phyloP scores from a whole-genome alignment of 2,329 filamentous ascomycete species.

The Aspergillus thermomutatus region DNA sequence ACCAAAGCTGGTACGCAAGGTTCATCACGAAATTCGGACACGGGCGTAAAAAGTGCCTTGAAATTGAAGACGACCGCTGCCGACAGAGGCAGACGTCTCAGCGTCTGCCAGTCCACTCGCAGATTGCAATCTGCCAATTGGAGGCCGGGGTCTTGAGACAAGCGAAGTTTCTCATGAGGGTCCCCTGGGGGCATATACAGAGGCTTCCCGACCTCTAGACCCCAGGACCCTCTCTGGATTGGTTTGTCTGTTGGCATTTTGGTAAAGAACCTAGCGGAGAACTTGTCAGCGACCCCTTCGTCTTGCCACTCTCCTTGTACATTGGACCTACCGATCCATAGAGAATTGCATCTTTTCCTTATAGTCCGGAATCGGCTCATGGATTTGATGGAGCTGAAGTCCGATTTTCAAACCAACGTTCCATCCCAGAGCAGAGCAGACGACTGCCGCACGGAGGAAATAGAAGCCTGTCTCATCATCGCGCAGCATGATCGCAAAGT shows the following conservation, averaged over 20 bases:
- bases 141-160: slow-evolving; percentile 56
- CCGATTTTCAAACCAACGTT: slow-evolving; percentile 72
- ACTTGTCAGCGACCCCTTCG: neutral
- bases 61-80: slow-evolving; percentile 81
- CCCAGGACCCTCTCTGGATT: slow-evolving; percentile 84
- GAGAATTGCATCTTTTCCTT: slow-evolving; percentile 84
- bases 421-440: slow-evolving; percentile 81
- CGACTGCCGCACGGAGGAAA: slow-evolving; percentile 68
- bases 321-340: slow-evolving; percentile 66
- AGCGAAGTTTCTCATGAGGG: slow-evolving; percentile 60
- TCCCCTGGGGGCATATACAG: slow-evolving; percentile 71
- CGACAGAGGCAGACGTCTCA: slow-evolving; percentile 73
- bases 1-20: slow-evolving; percentile 68
- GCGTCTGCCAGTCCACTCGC: slow-evolving; percentile 84
- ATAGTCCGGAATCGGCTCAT: slow-evolving; percentile 73
- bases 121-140: slow-evolving; percentile 60
- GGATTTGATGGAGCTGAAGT: slow-evolving; percentile 66
- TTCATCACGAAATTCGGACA: slow-evolving; percentile 67
- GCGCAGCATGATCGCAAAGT: slow-evolving; percentile 74
- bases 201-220: slow-evolving; percentile 70
- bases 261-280: slow-evolving; percentile 64
- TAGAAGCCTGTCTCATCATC: slow-evolving; percentile 71
- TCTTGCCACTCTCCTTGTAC: neutral
- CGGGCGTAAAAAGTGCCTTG: slow-evolving; percentile 77
- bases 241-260: slow-evolving; percentile 71